A percentile compares a stretch with the other conserved stretches of the same genome.
Evolutionary conservation across 768 basidiomycete genomes (phyloP).

Genomic region (Mycena polygramma): DNA sequence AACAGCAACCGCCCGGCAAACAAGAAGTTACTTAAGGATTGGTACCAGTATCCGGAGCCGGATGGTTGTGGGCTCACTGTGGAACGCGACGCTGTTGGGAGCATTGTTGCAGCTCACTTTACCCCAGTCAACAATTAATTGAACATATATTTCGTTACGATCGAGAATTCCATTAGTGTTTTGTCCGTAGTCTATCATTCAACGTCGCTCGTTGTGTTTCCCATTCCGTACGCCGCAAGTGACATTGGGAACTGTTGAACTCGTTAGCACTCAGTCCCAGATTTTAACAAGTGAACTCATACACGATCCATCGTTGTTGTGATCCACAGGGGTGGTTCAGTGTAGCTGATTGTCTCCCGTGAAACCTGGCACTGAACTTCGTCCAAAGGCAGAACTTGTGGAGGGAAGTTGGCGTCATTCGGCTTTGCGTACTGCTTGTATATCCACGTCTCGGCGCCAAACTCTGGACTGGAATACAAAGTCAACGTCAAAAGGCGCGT

Average conservation of each 20-base stretch:
- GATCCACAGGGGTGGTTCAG: conserved; percentile 36
- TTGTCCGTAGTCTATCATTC: not conserved
- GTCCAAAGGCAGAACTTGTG: conserved; percentile 31
- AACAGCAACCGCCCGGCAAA: not conserved
- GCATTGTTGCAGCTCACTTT: not conserved
- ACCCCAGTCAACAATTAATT: too few relatives aligned
- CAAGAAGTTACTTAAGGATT: not conserved
- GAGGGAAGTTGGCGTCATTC: conserved; percentile 3
- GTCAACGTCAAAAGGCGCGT: conserved; percentile 5
- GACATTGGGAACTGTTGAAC: conserved; percentile 12
- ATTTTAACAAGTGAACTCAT: not conserved
- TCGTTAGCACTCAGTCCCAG: too few relatives aligned
- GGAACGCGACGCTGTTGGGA: too few relatives aligned
- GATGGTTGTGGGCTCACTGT: too few relatives aligned
- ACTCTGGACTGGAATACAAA: conserved; percentile 35
- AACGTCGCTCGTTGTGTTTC: too few relatives aligned
- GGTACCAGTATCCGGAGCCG: not conserved
- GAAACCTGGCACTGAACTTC: conserved; percentile 35
- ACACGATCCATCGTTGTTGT: conserved; percentile 37
- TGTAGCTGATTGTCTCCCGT: conserved; percentile 25
- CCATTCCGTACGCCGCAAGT: conserved; percentile 6
- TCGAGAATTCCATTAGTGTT: not conserved
- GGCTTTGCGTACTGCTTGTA: conserved; percentile 21
- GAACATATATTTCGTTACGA: too few relatives aligned
- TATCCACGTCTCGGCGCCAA: conserved; percentile 37